phyloP scores from a whole-genome alignment of 805 yeast species.

The Brettanomyces anomalus region DNA sequence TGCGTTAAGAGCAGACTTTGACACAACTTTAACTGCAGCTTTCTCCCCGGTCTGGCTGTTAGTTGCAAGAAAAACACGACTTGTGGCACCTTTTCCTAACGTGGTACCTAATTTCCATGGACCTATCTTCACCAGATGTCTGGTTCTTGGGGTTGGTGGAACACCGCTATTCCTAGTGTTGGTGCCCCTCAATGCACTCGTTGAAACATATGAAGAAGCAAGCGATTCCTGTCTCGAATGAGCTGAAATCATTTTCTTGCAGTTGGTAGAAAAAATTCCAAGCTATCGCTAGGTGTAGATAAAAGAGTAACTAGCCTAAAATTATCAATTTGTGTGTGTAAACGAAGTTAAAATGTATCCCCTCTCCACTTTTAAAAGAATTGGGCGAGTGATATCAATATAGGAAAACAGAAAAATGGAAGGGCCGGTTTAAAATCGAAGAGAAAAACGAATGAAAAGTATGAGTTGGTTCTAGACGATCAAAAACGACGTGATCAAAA shows the following conservation, averaged over 20 bases:
- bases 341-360: too few relatives aligned
- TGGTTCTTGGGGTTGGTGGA: background rate
- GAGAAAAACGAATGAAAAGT: too few relatives aligned
- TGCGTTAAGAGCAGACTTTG: constrained; percentile 60
- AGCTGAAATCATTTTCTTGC: constrained; percentile 19
- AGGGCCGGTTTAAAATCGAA: too few relatives aligned
- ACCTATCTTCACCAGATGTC: constrained; percentile 50
- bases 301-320: background rate
- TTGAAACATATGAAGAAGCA: constrained; percentile 41
- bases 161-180: background rate
- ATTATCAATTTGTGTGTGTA: too few relatives aligned
- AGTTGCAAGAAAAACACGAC: constrained; percentile 87
- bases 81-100: constrained; percentile 93
- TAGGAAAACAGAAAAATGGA: background rate
- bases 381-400: background rate
- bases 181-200: constrained; percentile 8
- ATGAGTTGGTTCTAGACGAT: too few relatives aligned
- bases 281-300: background rate
- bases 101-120: constrained; percentile 97
- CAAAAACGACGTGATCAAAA: too few relatives aligned
- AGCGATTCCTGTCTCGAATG: constrained; percentile 55
- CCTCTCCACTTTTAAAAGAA: background rate
- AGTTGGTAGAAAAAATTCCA: background rate
- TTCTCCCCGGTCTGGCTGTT: constrained; percentile 76
- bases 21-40: constrained; percentile 95